Evolutionary conservation across 768 basidiomycete genomes (phyloP).

Genomic region (Cantharellus anzutake): DNA sequence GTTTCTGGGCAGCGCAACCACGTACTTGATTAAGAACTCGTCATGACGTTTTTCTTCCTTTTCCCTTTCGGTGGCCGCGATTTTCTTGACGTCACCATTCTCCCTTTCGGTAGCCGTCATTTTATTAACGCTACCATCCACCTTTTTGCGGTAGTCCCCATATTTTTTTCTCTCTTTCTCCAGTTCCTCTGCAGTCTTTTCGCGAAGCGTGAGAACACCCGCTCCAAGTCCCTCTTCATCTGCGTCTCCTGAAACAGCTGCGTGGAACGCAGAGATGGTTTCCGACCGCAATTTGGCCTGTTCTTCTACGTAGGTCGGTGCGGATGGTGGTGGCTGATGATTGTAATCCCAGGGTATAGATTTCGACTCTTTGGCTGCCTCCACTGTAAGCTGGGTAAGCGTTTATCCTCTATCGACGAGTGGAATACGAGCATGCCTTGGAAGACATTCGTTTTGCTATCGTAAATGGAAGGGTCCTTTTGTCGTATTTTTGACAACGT

Average conservation of each 20-base stretch:
- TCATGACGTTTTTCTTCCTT: slow-evolving; percentile 46
- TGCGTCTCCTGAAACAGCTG: slow-evolving; percentile 15
- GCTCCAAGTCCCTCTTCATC: slow-evolving; percentile 22
- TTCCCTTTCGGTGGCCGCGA: slow-evolving; percentile 17
- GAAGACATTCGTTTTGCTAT: slow-evolving; percentile 48
- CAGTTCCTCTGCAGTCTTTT: slow-evolving; percentile 59
- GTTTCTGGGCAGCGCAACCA: slow-evolving; percentile 5
- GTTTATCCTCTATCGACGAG: background rate
- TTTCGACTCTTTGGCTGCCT: slow-evolving; percentile 32
- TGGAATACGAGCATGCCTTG: slow-evolving; percentile 31
- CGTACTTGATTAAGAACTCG: slow-evolving; percentile 81
- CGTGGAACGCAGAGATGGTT: slow-evolving; percentile 70
- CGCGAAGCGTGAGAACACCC: slow-evolving; percentile 51
- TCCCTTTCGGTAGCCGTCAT: slow-evolving; percentile 11
- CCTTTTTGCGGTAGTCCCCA: slow-evolving; percentile 55
- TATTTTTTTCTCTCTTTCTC: slow-evolving; percentile 77
- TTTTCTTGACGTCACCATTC: slow-evolving; percentile 16
- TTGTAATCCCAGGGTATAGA: slow-evolving; percentile 18
- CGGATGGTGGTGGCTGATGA: slow-evolving; percentile 30
- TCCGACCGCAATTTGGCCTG: slow-evolving; percentile 57
- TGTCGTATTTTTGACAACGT: slow-evolving; percentile 71
- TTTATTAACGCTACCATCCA: slow-evolving; percentile 50
- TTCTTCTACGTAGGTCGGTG: slow-evolving; percentile 57
- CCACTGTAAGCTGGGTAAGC: slow-evolving; percentile 28
- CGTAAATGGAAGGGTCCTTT: slow-evolving; percentile 74